Percentiles rank a stretch among this genome's conserved stretches.
Evolutionary conservation across 2,329 filamentous ascomycete genomes (phyloP).

Genomic region (Lasiodiplodia sp.): DNA sequence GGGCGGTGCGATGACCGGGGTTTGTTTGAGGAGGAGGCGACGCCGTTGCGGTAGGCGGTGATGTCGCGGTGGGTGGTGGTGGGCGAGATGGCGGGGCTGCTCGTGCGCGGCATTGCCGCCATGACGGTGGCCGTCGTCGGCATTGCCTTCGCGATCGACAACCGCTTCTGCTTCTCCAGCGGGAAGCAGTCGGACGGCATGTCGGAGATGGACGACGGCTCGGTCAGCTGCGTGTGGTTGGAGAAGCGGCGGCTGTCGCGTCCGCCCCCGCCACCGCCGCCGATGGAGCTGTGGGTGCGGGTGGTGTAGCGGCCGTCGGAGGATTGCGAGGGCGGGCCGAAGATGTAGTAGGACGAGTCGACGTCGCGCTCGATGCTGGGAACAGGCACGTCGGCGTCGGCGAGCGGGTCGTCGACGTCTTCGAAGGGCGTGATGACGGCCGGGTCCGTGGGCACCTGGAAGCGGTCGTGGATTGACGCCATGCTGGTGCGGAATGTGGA

Average conservation of each 20-base stretch:
- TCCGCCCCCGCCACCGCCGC: too few species aligned
- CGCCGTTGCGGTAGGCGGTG: not conserved
- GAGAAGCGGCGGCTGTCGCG: not conserved
- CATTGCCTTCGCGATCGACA: not conserved
- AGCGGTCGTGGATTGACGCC: not conserved
- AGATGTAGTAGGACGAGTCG: slow-evolving; percentile 28
- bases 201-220: slow-evolving; percentile 18
- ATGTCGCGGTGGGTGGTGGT: not conserved
- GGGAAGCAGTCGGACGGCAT: slow-evolving; percentile 20
- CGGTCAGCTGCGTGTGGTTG: slow-evolving; percentile 17
- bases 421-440: slow-evolving; percentile 16
- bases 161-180: not conserved
- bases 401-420: slow-evolving; percentile 42
- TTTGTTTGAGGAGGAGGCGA: not conserved
- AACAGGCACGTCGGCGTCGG: slow-evolving; percentile 40
- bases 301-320: not conserved
- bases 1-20: not conserved
- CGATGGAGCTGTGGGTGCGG: not conserved
- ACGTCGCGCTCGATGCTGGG: slow-evolving; percentile 41
- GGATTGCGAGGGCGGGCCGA: slow-evolving; percentile 12
- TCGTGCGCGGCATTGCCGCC: not conserved
- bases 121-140: too few species aligned
- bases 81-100: slow-evolving; percentile 14
- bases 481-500: slow-evolving; percentile 8
- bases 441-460: slow-evolving; percentile 1